phyloP scores from a whole-genome alignment of 1,284 basidiomycete species.

The Blastosporella zonata region DNA sequence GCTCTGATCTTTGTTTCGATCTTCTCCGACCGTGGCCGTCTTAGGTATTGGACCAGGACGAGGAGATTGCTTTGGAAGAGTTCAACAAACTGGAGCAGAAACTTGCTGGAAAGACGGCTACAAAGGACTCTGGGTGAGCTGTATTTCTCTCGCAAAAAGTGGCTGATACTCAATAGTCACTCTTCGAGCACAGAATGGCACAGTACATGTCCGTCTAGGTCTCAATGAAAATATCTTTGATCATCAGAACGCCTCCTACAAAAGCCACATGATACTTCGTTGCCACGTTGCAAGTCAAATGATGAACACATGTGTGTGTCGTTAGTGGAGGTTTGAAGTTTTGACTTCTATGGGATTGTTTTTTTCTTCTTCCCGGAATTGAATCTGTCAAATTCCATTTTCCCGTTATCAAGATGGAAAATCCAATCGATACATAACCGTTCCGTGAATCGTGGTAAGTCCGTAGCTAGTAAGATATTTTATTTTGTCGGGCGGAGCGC shows the following conservation, averaged over 20 bases:
- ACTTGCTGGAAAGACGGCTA: slow-evolving; percentile 44
- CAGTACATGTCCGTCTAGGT: slow-evolving; percentile 67
- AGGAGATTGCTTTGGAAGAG: slow-evolving; percentile 84
- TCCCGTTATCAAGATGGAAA: too few relatives aligned
- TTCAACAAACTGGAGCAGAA: slow-evolving; percentile 90
- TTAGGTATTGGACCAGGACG: slow-evolving; percentile 88
- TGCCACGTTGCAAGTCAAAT: background rate
- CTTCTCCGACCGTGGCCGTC: background rate
- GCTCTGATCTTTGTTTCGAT: background rate
- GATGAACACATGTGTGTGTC: too few relatives aligned
- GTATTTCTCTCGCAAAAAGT: background rate
- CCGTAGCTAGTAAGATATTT: too few relatives aligned
- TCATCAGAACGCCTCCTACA: background rate
- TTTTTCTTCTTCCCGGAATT: too few relatives aligned
- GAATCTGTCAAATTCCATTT: too few relatives aligned
- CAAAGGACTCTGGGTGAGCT: slow-evolving; percentile 39
- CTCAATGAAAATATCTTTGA: background rate
- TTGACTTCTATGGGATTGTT: too few relatives aligned
- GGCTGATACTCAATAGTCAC: slow-evolving; percentile 6
- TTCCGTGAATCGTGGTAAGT: too few relatives aligned
- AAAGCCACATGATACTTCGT: background rate
- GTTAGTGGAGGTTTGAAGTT: too few relatives aligned
- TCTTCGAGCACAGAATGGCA: slow-evolving; percentile 55
- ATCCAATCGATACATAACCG: too few relatives aligned
- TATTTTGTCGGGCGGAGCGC: too few relatives aligned